Evolutionary conservation across 495 filamentous ascomycete genomes (phyloP).

Genomic region (Xylaria intraflava): DNA sequence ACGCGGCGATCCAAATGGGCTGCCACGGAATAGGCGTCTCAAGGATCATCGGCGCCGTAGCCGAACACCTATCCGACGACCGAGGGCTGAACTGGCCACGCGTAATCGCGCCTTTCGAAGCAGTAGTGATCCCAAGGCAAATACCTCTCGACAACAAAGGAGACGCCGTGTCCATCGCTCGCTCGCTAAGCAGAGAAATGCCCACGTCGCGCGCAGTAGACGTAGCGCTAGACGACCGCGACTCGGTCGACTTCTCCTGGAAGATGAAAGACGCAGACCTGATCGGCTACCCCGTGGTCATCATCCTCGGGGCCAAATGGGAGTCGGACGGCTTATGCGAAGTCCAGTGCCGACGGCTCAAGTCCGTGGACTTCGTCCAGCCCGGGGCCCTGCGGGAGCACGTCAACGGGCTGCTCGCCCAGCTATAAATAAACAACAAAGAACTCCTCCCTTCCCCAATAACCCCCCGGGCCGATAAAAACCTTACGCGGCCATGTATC

Average conservation of each 20-base stretch:
- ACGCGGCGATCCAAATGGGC: conserved; percentile 75
- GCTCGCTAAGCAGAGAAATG: conserved; percentile 34
- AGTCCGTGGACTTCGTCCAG: conserved; percentile 18
- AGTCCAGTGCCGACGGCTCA: conserved; percentile 64
- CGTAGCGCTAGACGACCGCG: conserved; percentile 68
- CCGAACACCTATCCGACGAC: conserved; percentile 62
- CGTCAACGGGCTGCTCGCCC: conserved; percentile 37
- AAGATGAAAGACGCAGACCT: conserved; percentile 84
- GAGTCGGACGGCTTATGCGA: conserved; percentile 55
- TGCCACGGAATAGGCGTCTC: conserved; percentile 95
- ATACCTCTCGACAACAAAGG: conserved; percentile 40
- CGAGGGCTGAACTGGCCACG: conserved; percentile 85
- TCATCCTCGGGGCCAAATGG: conserved; percentile 75
- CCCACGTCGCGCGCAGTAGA: conserved; percentile 42
- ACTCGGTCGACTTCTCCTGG: conserved; percentile 63
- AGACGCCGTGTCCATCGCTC: conserved; percentile 53
- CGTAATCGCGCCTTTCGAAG: conserved; percentile 79
- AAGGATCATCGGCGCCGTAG: conserved; percentile 80
- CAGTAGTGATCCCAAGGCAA: conserved; percentile 58
- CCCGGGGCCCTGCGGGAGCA: conserved; percentile 26
- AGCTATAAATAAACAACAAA: conserved; percentile 32
- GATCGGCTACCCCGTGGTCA: conserved; percentile 77
- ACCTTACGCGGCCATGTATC: too few species aligned
- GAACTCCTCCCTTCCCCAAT: too few species aligned
- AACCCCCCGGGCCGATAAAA: too few species aligned